Evolutionary conservation across 768 basidiomycete genomes (phyloP), one percentile per base, ranked within the genome.

Genomic region (Dacryopinax spathularia): DNA sequence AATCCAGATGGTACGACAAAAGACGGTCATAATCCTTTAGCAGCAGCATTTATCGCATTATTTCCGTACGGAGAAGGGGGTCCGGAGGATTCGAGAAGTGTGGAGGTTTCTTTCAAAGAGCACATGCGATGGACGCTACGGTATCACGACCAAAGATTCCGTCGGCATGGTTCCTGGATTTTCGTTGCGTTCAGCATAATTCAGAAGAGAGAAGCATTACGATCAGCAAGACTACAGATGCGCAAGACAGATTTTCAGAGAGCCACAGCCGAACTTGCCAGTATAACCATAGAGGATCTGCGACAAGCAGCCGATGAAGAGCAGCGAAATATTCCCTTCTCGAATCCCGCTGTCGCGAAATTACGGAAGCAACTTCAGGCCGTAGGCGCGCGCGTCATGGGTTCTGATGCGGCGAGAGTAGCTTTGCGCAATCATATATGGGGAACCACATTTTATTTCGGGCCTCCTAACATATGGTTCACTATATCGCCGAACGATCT

Each of bases 401-500:
- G 70, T 2, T 68, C 66, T 0, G 65, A 72, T 35, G 22, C 22
- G 31, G n/a, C 56, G 0, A 25, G 66, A 1, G 20, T 60, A 10
- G 33, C 20, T 16, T 39, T 62, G 6, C 68, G 75, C 0, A 64
- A 70, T 1, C 70, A 78, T 35, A 74, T 79, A 1, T 78, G 77
- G 77, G 68, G 71, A 1, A 77, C 73, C 0, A 69, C 68, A 1
- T 25, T 76, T 0, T 22, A 66, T 1, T 66, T 66, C 27, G 70
- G 70, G 16, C 74, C 75, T 1, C 77, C 78, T 0, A 66, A 61
- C 1, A 29, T 80, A 0, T 81, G 80, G 79, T 65, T 77, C 1
- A 81, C 79, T 0, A 71, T 81, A 1, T 80, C 79, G 64, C 77
- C 75, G 0, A 62, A 67, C 0, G 77, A 80, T 63, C 60, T 74